Evolutionary conservation across 176 grass and related monocot species (phyloP).

Genomic region (Oryza nivara): DNA sequence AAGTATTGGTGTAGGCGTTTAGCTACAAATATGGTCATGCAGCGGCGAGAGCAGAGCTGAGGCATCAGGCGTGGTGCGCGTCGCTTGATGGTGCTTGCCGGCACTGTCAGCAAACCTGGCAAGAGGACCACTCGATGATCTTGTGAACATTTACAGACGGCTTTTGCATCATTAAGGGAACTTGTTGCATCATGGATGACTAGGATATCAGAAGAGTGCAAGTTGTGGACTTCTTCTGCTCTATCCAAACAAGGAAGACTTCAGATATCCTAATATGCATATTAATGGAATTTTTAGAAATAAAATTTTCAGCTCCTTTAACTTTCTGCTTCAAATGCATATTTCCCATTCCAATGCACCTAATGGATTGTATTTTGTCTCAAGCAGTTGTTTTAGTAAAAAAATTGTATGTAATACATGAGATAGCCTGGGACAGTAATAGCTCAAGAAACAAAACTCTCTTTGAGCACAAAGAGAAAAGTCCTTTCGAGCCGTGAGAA

Average conservation of each 20-base stretch:
- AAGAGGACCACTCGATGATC: no score
- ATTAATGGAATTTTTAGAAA: not conserved
- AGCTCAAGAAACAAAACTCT: not conserved
- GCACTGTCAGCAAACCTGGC: no score
- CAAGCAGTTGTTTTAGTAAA: not conserved
- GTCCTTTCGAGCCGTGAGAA: conserved; percentile 29
- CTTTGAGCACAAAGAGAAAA: conserved; percentile 13
- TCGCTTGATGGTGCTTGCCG: no score
- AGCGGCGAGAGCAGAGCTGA: no score
- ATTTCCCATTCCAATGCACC: not conserved
- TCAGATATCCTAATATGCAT: not conserved
- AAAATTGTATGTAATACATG: not conserved
- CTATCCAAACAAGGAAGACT: not conserved
- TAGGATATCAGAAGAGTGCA: conserved; percentile 30
- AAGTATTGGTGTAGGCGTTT: no score
- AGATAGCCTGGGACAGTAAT: not conserved
- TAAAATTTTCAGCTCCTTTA: not conserved
- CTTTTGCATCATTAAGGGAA: not conserved
- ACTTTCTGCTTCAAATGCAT: not conserved
- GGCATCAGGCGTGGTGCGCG: no score
- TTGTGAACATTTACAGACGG: no score
- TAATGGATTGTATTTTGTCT: not conserved
- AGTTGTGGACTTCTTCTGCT: not conserved
- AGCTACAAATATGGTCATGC: no score
- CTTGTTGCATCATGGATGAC: conserved; percentile 26